A percentile compares a stretch with the other conserved stretches of the same genome.
These are phyloP conservation scores for Umbilicus rupestris DNA, from an alignment of 164 flowering plant genomes.

Conservation along the genomic window DNA sequence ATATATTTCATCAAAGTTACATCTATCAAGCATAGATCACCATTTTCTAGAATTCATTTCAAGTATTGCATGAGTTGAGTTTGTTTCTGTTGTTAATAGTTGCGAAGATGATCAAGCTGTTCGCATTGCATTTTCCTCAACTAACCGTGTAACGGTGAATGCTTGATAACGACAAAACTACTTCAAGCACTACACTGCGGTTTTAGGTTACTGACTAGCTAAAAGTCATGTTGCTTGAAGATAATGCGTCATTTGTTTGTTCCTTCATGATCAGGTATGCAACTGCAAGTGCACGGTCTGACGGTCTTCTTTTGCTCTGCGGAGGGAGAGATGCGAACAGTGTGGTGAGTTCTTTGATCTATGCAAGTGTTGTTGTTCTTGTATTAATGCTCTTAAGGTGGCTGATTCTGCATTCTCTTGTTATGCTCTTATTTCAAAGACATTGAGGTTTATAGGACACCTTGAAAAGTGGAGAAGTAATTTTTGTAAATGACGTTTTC, in stretches of 20 bases:
- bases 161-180: not conserved
- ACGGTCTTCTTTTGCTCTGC: slow-evolving; percentile 97
- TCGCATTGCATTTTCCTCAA: not conserved
- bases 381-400: not conserved
- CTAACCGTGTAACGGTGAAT: not conserved
- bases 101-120: not conserved
- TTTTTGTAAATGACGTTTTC: not conserved
- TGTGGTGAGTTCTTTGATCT: slow-evolving; percentile 50
- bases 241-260: not conserved
- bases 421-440: not conserved
- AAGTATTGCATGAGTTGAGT: not conserved
- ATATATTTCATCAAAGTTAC: not conserved
- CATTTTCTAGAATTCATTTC: not conserved
- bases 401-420: not conserved
- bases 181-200: not conserved
- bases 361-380: not conserved
- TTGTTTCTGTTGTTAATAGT: not conserved
- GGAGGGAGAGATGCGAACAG: slow-evolving; percentile 98
- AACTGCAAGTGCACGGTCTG: slow-evolving; percentile 98
- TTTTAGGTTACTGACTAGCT: not conserved
- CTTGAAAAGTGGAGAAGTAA: not conserved
- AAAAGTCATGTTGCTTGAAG: not conserved
- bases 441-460: not conserved
- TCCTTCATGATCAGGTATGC: slow-evolving; percentile 66
- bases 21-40: not conserved